Percentiles rank a stretch among this genome's conserved stretches.
Evolutionary conservation across 179 eudicot genomes (phyloP).

Genomic region (Sideroxylon spinosum): DNA sequence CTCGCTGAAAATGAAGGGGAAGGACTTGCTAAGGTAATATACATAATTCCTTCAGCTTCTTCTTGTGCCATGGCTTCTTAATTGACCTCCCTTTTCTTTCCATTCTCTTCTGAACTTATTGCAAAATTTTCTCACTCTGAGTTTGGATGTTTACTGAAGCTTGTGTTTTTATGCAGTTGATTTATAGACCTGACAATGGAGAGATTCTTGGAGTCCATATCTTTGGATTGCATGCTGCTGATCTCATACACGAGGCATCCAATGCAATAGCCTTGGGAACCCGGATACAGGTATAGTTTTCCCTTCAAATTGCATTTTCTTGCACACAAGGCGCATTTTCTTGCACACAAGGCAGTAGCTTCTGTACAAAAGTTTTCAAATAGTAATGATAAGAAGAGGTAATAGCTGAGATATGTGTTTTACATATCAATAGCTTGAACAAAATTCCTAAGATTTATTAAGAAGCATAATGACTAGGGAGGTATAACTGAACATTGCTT

Average conservation of each 20-base stretch:
- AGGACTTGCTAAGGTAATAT: slow-evolving; percentile 88
- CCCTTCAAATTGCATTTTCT: slow-evolving; percentile 13
- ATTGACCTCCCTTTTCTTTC: slow-evolving; percentile 1
- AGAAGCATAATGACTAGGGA: background rate
- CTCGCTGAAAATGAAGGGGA: slow-evolving; percentile 99
- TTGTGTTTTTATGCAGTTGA: slow-evolving; percentile 53
- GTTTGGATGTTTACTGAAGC: background rate
- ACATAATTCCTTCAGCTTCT: background rate
- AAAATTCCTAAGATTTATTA: background rate
- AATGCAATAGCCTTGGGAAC: slow-evolving; percentile 96
- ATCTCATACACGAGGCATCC: slow-evolving; percentile 97
- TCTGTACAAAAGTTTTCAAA: background rate
- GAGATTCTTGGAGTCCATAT: slow-evolving; percentile 99
- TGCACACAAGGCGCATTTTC: background rate
- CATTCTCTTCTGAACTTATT: background rate
- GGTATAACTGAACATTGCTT: background rate
- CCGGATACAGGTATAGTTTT: slow-evolving; percentile 57
- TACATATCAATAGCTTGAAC: background rate
- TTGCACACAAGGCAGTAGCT: background rate
- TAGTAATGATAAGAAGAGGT: background rate
- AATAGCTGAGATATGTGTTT: background rate
- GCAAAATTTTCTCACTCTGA: background rate
- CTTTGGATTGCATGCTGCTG: slow-evolving; percentile 97
- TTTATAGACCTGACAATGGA: slow-evolving; percentile 97
- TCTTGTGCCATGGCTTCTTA: background rate